Evolutionary conservation across 441 rosid species (phyloP).

Genomic region (Mallotus japonicus): DNA sequence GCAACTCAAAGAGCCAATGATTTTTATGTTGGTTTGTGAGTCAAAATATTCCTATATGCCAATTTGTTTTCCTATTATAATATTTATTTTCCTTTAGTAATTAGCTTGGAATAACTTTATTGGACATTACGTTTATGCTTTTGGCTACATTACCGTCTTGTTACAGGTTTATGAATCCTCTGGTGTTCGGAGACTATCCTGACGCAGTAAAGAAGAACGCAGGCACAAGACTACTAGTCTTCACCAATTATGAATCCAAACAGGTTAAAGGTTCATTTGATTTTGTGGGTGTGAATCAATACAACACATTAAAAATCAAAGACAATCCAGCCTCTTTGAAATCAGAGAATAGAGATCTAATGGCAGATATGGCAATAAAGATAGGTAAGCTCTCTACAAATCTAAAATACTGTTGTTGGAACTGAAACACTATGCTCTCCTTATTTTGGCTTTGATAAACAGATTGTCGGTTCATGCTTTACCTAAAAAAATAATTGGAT

Average conservation of each 20-base stretch:
- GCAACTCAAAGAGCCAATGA: conserved; percentile 54
- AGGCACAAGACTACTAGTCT: conserved; percentile 58
- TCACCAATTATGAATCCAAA: conserved; percentile 46
- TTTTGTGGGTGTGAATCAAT: conserved; percentile 58
- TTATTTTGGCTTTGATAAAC: neutral
- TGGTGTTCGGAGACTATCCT: conserved; percentile 75
- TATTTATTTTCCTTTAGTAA: neutral
- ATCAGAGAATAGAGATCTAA: conserved; percentile 38
- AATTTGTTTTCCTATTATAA: too few species aligned
- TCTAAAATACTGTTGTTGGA: neutral
- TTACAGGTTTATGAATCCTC: conserved; percentile 54
- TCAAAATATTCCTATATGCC: neutral
- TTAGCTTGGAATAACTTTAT: neutral
- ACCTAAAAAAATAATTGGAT: neutral
- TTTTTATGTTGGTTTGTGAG: conserved; percentile 65
- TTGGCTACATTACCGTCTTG: neutral
- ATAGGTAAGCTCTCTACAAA: conserved; percentile 30
- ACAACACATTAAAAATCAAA: conserved; percentile 25
- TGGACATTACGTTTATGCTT: neutral
- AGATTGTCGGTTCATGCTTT: neutral
- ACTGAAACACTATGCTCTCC: neutral
- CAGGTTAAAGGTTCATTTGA: conserved; percentile 59
- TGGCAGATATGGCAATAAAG: conserved; percentile 36
- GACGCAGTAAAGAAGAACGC: conserved; percentile 48
- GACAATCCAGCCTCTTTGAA: conserved; percentile 32